Percentiles rank a stretch among this genome's conserved stretches.
phyloP scores from a whole-genome alignment of 768 basidiomycete genomes.

The Agrocybe pediades region DNA sequence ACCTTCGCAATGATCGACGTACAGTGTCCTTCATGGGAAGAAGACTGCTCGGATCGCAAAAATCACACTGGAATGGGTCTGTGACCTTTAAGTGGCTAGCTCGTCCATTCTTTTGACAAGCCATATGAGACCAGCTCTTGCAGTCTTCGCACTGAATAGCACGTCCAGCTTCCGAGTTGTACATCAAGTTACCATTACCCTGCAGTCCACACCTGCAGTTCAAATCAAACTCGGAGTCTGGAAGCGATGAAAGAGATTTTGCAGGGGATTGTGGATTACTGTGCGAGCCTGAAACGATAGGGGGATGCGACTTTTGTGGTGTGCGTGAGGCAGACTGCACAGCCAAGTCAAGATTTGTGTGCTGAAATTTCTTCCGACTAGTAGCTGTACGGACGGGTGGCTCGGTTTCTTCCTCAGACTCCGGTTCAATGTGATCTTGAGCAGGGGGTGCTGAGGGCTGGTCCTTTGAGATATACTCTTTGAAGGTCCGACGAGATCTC shows the following conservation, averaged over 20 bases:
- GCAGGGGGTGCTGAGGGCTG: too few relatives aligned
- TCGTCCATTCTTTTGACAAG: slow-evolving; percentile 26
- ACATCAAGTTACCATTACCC: background rate
- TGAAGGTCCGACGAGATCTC: too few relatives aligned
- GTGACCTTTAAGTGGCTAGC: slow-evolving; percentile 9
- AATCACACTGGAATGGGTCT: slow-evolving; percentile 20
- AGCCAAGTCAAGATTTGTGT: too few relatives aligned
- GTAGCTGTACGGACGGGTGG: background rate
- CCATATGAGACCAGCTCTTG: slow-evolving; percentile 24
- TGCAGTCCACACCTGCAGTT: slow-evolving; percentile 6
- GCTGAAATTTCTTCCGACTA: too few relatives aligned
- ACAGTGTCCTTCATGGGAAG: too few relatives aligned
- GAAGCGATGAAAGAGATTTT: too few relatives aligned
- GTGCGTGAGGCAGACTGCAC: too few relatives aligned
- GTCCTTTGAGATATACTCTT: too few relatives aligned
- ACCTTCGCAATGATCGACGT: background rate
- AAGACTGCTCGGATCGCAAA: slow-evolving; percentile 7
- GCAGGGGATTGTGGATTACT: too few relatives aligned
- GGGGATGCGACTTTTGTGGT: too few relatives aligned
- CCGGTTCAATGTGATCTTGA: too few relatives aligned
- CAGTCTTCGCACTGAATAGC: slow-evolving; percentile 24
- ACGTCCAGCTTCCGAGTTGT: background rate
- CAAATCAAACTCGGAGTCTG: slow-evolving; percentile 14
- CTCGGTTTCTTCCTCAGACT: slow-evolving; percentile 11
- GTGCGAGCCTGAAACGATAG: too few relatives aligned